A percentile compares a stretch with the other conserved stretches of the same genome.
These are phyloP conservation scores for Cicer pinnatifidum DNA, from an alignment of 306 rosid species.

Conservation along the genomic window DNA sequence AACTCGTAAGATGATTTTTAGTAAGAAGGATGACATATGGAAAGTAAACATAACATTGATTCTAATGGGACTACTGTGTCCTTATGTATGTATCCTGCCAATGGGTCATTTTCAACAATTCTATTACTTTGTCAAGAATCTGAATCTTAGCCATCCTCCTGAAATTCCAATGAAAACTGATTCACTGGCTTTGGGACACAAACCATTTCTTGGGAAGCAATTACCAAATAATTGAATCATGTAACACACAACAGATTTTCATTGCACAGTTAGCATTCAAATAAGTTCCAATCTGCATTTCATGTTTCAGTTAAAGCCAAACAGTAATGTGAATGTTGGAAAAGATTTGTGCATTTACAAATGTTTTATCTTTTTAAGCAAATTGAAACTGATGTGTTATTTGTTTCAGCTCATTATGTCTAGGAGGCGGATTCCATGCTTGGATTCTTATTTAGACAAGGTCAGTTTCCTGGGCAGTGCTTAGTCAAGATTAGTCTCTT, in stretches of 20 bases:
- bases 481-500: conserved; percentile 16
- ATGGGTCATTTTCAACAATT: conserved; percentile 12
- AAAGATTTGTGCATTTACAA: conserved; percentile 16
- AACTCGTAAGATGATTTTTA: conserved; percentile 19
- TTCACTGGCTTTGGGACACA: conserved; percentile 15
- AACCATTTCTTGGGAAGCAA: conserved; percentile 15
- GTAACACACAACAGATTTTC: neutral
- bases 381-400: conserved; percentile 38
- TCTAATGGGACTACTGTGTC: conserved; percentile 20
- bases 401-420: conserved; percentile 88
- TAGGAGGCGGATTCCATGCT: conserved; percentile 89
- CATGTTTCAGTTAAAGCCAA: conserved; percentile 5
- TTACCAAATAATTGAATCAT: conserved; percentile 33
- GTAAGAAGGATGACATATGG: conserved; percentile 21
- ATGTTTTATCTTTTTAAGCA: conserved; percentile 29
- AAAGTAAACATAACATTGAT: conserved; percentile 37
- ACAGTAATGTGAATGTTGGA: conserved; percentile 1
- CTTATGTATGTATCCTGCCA: conserved; percentile 9
- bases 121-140: conserved; percentile 21
- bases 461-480: conserved; percentile 46
- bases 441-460: conserved; percentile 97
- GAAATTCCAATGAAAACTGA: conserved; percentile 13
- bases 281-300: conserved; percentile 13
- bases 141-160: conserved; percentile 32
- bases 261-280: conserved; percentile 4